Base-by-base conservation (phyloP, 2,329 filamentous ascomycete genomes). In the Plenodomus biglobosus region DNA sequence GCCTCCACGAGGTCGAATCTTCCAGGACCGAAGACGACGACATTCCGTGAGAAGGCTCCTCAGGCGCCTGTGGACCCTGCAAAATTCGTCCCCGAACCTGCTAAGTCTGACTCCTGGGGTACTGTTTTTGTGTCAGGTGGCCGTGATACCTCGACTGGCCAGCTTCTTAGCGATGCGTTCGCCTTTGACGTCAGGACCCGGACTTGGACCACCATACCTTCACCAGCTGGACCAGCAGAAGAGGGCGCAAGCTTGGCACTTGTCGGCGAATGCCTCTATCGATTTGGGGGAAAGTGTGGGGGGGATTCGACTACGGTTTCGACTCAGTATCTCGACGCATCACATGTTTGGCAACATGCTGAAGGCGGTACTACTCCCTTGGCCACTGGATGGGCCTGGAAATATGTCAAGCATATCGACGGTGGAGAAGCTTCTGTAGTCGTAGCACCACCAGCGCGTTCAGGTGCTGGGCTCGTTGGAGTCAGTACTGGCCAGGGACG, bases 71-170 rank as follows among this genome's bases (percentile, higher is more conserved):
- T 64, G 2, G 75, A 77, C 48, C 74, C 74, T 3, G 66, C 70
- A 1, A 68, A 68, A 41, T 56, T 65, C 6, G 69, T 76, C 1
- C 74, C 74, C 3, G 73, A 76, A 17, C 73, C 73, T 2, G 62
- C 73, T 3, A 64, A 64, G 4, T 44, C 65, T 2, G 67, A 71
- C 44, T 62, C 70, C 1, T 78, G 78, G 64, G 77, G 78, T 38
- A 78, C 80, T 2, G 62, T 84, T 7, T 71, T 83, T 39, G 64
- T 83, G 0, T 69, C 79, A 38, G 80, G 79, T 18, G 81, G 81
- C 2, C 65, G 53, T 8, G 55, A 65, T 18, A 51, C 40, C 15
- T 42, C 50, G n/a, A 61, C 36, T 8, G 50, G 52, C 8, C 42
- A 63, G 27, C 55, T 69, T 1, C 52, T 73, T 8, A 72, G 68